Evolutionary conservation across 768 basidiomycete genomes (phyloP), one percentile per base, ranked within the genome.

Genomic region (Hygrocybe punicea): DNA sequence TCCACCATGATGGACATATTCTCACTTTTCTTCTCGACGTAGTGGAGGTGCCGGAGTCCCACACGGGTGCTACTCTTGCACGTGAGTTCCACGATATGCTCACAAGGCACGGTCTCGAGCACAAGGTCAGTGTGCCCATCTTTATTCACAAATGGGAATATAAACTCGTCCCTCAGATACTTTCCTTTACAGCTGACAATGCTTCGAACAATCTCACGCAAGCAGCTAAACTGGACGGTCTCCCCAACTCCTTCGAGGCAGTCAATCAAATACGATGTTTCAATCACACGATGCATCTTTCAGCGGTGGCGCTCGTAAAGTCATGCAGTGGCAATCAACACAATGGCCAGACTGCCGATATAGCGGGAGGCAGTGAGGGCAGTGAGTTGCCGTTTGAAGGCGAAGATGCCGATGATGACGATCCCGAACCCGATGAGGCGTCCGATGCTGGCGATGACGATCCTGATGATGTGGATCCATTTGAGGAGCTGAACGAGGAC

Each of bases 281-380:
- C 56, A 57, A 57, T 46, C 56, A 57, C 37, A 57, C 56, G 6
- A 53, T 57, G 51, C 56, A 57, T 34, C 36, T 57, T 10, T 57
- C 51, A n/a, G 56, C 50, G 13, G 52, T 54, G 25, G 50, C 51
- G 14, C 56, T 57, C 21, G 52, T 57, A 13, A 57, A 52, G 56
- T 50, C 49, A 16, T 57, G 53, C 56, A 16, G 35, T 25, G 61
- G 61, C 34, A 21, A 21, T 25, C 21, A 36, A 17, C 35, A 49
- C 33, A 33, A 50, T 33, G 51, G 55, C 8, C 25, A 48, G 29
- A 36, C 40, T 23, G 55, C 58, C 19, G 35, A 25, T 35, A 46
- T 19, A 5, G 56, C 60, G 23, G 54, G 44, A 25, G 39, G 21
- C 13, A 9, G 5, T 35, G 33, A 17, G 13, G 9, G 25, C 24